Base-by-base conservation (phyloP, 345 rosid species). In the Acer negundo region DNA sequence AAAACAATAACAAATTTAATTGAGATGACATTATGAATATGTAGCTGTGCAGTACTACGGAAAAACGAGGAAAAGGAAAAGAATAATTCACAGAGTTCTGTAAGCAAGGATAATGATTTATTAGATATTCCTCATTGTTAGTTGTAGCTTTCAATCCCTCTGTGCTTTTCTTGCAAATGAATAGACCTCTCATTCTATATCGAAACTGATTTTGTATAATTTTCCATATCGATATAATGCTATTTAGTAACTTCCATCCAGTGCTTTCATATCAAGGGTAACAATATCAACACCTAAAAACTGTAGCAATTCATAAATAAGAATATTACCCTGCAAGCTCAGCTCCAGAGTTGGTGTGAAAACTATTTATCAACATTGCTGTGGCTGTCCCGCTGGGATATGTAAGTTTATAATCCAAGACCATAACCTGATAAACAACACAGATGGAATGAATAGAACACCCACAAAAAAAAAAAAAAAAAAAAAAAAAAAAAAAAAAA, bases 311-410 rank as follows among this genome's bases (percentile, higher is more conserved):
- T 58, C 62, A 51, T n/a, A 63, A 19, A 58, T 47, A 16, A 20
- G 64, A 46, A 56, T 79, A 80, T 77, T 80, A 95, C 98, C 92
- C 88, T 13, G 98, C 98, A 80, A 95, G 98, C 86, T 95, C 94
- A 67, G 98, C 97, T 78, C 98, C 98, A 42, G 87, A 72, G 82
- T 87, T 85, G 56, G 95, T 90, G 85, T 93, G 98, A 78, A 95
- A 95, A 82, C 98, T 95, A 79, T 95, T 95, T 61, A 95, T 95
- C 83, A 93, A 84, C 98, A 92, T 92, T 69, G 97, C 97, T 2
- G 98, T 95, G 49, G 98, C 98, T 11, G 97, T 93, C 20, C 97
- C 98, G 84, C 98, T 93, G 1, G 98, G 98, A 89, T 95, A 93
- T 3, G 98, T 95, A 81, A 95, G 97, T 77, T 90, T 95, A 67